Base-by-base conservation (phyloP, 2,329 filamentous ascomycete species). In the Diaporthe vexans region DNA sequence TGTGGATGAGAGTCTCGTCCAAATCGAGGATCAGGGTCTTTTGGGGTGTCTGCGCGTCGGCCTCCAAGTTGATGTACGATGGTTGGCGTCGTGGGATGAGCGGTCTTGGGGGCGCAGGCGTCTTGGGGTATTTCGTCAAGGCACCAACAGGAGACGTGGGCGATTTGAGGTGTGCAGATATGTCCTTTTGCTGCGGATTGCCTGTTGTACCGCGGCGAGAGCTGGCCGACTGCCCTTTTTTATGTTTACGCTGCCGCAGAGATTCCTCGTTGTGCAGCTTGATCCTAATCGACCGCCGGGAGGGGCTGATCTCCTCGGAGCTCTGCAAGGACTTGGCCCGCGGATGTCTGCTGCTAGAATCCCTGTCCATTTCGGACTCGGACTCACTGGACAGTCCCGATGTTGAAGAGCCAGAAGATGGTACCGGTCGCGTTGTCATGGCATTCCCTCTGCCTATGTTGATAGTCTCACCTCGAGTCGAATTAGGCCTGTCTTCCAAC, bases 1-100 rank as follows among this genome's bases (percentile, higher is more conserved):
- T 98, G 87, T 99, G 97, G 78, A 99, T 99, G 78, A 99, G 86
- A 0, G 97, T 99, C 84, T 99, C 97, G 83, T 99, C 97, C 24
- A 99, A 90, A 82, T 99, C 97, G 70, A 99, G 88, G 77, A 99
- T 95, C 75, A 99, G 85, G 0, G 97, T 99, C 87, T 99, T 99
- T 80, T 97, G 93, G 75, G 93, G 91, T 59, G 90, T 86, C 67
- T 84, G 84, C 59, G 85, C 83, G 78, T 83, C 79, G 74, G 88
- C 81, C 76, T 90, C 85, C 37, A 90, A 82, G 74, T 92, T 91
- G 56, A 94, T 90, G 81, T 98, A 98, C 0, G 95, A 98, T 26
- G 95, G 95, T 80, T 98, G 94, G 72, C 95, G 93, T 76, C 93
- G 91, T 37, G 97, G 97, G 72, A 99, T 94, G 68, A 99, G 87